A percentile compares a stretch with the other conserved stretches of the same genome.
Conservation (phyloP, 176 grass and related monocot species). For the Oryza meyeriana region DNA sequence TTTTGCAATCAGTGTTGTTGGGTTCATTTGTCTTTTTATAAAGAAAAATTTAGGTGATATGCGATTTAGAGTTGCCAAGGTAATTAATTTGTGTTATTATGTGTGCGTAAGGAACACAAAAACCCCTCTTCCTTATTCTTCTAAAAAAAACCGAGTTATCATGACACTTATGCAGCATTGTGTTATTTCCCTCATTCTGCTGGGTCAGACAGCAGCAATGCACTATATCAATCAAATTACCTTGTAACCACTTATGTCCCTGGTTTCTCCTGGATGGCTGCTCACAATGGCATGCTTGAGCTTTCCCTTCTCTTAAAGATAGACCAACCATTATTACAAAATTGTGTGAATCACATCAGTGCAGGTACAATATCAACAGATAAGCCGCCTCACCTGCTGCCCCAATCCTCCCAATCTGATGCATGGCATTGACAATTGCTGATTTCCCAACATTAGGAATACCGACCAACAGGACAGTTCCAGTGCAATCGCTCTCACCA, state of each 20-base stretch:
- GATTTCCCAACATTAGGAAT: slow-evolving; percentile 88
- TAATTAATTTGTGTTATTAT: not conserved
- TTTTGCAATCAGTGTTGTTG: not conserved
- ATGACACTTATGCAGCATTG: not conserved
- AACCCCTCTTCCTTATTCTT: too few species aligned
- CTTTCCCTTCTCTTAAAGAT: slow-evolving; percentile 71
- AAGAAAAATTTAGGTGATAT: not conserved
- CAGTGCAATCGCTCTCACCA: slow-evolving; percentile 43
- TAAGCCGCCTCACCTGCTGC: slow-evolving; percentile 55
- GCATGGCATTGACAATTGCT: slow-evolving; percentile 58
- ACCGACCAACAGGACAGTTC: slow-evolving; percentile 61
- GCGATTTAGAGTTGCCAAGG: not conserved
- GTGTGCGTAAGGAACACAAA: not conserved
- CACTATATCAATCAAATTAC: slow-evolving; percentile 22
- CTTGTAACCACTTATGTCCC: slow-evolving; percentile 77
- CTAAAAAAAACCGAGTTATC: not conserved
- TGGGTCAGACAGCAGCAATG: not conserved
- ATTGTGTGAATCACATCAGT: not conserved
- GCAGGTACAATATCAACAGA: not conserved
- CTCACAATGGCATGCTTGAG: slow-evolving; percentile 68
- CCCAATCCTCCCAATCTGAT: slow-evolving; percentile 68
- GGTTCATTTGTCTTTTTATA: not conserved
- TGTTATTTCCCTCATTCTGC: not conserved
- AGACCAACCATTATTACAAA: not conserved
- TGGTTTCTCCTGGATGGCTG: slow-evolving; percentile 78